phyloP scores from a whole-genome alignment of 345 rosid species.

The Syzygium aromaticum region DNA sequence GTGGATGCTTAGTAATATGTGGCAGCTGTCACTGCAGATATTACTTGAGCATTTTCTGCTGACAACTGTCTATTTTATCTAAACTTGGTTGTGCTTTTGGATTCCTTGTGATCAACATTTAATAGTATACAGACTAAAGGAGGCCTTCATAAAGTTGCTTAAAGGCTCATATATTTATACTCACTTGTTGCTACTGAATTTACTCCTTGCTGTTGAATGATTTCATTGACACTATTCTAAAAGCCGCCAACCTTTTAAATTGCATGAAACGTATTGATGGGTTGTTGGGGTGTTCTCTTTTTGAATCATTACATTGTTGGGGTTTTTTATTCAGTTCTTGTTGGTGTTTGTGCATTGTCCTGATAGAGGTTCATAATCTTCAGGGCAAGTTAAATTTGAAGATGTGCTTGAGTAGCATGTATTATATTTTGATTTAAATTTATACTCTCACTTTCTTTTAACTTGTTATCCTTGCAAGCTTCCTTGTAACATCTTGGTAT shows the following conservation, averaged over 20 bases:
- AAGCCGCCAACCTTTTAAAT: not conserved
- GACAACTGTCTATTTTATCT: not conserved
- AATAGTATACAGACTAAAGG: not conserved
- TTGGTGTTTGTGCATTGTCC: not conserved
- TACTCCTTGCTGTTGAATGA: not conserved
- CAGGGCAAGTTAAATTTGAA: not conserved
- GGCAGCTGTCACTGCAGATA: not conserved
- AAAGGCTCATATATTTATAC: not conserved
- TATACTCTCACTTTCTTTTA: not conserved
- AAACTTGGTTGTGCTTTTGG: not conserved
- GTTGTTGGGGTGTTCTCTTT: not conserved
- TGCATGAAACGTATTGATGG: not conserved
- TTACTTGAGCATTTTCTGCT: not conserved
- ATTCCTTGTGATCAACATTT: not conserved
- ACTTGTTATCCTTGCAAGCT: not conserved
- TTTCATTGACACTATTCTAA: not conserved
- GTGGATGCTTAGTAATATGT: not conserved
- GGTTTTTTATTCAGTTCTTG: not conserved
- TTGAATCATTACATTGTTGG: not conserved
- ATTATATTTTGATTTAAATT: not conserved
- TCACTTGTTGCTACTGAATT: not conserved
- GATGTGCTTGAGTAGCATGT: not conserved
- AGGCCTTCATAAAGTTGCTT: not conserved
- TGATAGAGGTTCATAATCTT: not conserved
- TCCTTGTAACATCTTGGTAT: not conserved